Evolutionary conservation across 352 stramenopile species (phyloP).

Genomic region (Phytophthora palmivora): DNA sequence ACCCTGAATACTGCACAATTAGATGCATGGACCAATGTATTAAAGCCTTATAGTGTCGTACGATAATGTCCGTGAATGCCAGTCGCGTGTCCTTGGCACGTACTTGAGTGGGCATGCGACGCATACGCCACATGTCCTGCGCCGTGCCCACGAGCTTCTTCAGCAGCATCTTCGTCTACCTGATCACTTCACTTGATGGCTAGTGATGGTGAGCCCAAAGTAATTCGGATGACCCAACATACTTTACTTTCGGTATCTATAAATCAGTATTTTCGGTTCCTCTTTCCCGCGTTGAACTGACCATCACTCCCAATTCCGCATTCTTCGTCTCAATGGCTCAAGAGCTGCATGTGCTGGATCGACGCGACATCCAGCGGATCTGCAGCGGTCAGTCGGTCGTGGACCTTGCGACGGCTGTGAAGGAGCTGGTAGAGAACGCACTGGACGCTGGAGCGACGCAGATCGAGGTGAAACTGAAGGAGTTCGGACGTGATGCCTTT

Average conservation of each 20-base stretch:
- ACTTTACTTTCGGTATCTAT: neutral
- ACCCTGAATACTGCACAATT: slow-evolving; percentile 29
- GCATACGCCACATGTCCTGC: slow-evolving; percentile 54
- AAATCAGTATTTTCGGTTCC: neutral
- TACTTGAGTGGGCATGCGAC: slow-evolving; percentile 50
- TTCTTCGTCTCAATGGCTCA: neutral
- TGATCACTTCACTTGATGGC: neutral
- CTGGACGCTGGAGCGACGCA: slow-evolving; percentile 72
- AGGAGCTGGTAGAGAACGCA: slow-evolving; percentile 98
- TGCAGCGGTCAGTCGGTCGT: slow-evolving; percentile 95
- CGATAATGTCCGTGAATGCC: slow-evolving; percentile 67
- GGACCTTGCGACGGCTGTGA: slow-evolving; percentile 95
- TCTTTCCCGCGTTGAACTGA: slow-evolving; percentile 1
- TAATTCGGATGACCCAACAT: neutral
- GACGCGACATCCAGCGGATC: slow-evolving; percentile 68
- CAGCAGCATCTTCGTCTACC: slow-evolving; percentile 37
- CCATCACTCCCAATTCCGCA: slow-evolving; percentile 25
- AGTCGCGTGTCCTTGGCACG: slow-evolving; percentile 58
- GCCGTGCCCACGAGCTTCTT: slow-evolving; percentile 53
- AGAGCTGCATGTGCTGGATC: slow-evolving; percentile 50
- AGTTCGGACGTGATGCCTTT: slow-evolving; percentile 92
- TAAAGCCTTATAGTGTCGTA: slow-evolving; percentile 17
- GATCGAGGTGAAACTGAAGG: slow-evolving; percentile 91
- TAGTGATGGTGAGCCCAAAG: neutral
- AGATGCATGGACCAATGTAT: neutral